Percentiles rank a stretch among this genome's conserved stretches.
These are phyloP conservation scores for Opeltia flavorubescens DNA, from an alignment of 495 filamentous ascomycete species.

Conservation along the genomic window DNA sequence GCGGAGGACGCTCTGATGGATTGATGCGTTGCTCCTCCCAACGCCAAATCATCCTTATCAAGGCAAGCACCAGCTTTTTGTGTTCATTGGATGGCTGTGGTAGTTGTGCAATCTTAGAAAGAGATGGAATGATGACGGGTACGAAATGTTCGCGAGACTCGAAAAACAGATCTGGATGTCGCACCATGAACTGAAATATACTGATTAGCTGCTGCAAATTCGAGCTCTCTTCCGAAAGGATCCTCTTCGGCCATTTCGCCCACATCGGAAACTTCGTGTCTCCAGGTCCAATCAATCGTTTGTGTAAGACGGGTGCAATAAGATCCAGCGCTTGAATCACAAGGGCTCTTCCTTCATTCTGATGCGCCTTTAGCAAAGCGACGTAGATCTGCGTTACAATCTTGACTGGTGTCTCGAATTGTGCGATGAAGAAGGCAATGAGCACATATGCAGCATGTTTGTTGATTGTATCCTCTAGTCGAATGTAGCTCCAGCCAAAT, in stretches of 20 bases:
- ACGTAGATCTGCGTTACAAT: conserved; percentile 91
- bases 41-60: conserved; percentile 77
- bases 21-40: conserved; percentile 79
- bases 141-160: conserved; percentile 86
- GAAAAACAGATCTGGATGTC: conserved; percentile 86
- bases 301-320: conserved; percentile 84
- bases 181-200: conserved; percentile 92
- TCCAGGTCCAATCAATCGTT: conserved; percentile 29
- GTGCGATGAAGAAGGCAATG: conserved; percentile 92
- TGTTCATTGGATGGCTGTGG: conserved; percentile 82
- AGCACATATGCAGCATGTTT: conserved; percentile 97
- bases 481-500: conserved; percentile 97
- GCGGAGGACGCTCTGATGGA: conserved; percentile 29
- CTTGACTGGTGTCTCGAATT: conserved; percentile 92
- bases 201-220: conserved; percentile 93
- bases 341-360: conserved; percentile 83
- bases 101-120: conserved; percentile 75
- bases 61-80: conserved; percentile 78
- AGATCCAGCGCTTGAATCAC: conserved; percentile 91
- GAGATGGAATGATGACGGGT: conserved; percentile 71
- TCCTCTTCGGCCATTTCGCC: conserved; percentile 82
- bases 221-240: conserved; percentile 87
- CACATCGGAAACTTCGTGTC: conserved; percentile 60
- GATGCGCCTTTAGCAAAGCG: conserved; percentile 77
- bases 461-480: conserved; percentile 95